Percentiles rank a stretch among this genome's conserved stretches.
Evolutionary conservation across 129 eudicot genomes (phyloP).

Genomic region (Silybum marianum): DNA sequence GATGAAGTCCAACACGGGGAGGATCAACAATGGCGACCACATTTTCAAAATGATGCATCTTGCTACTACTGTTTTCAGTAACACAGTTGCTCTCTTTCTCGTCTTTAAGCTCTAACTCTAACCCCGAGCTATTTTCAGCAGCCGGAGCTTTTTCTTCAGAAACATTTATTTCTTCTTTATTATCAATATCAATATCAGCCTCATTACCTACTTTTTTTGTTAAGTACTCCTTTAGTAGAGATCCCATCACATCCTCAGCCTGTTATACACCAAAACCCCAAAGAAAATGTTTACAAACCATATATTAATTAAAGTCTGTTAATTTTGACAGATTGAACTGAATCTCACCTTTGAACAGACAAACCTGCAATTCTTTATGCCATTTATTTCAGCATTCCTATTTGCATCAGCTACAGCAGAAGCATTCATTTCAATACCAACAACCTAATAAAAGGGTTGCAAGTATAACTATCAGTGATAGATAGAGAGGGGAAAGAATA

Average conservation of each 20-base stretch:
- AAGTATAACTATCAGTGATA: constrained; percentile 18
- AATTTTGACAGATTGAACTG: not conserved
- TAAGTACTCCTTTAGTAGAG: constrained; percentile 80
- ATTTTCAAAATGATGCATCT: constrained; percentile 55
- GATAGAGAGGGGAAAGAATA: not conserved
- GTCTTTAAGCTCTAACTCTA: constrained; percentile 31
- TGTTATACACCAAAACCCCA: constrained; percentile 26
- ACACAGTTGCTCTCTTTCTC: constrained; percentile 27
- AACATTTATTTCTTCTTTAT: constrained; percentile 33
- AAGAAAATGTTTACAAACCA: not conserved
- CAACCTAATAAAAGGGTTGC: constrained; percentile 57
- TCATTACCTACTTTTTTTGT: constrained; percentile 42
- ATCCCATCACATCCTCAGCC: constrained; percentile 96
- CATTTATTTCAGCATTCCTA: constrained; percentile 93
- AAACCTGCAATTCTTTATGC: constrained; percentile 86
- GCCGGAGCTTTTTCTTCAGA: constrained; percentile 29
- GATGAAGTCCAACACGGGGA: constrained; percentile 98
- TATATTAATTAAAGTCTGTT: not conserved
- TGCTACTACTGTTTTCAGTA: constrained; percentile 24
- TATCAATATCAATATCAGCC: constrained; percentile 17
- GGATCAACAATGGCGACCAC: constrained; percentile 97
- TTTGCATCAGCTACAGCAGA: constrained; percentile 95
- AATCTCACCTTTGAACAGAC: constrained; percentile 76
- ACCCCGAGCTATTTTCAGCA: constrained; percentile 25
- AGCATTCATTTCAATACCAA: constrained; percentile 99